Base-by-base conservation (phyloP, 139 green algal species). In the Monoraphidium neglectum region DNA sequence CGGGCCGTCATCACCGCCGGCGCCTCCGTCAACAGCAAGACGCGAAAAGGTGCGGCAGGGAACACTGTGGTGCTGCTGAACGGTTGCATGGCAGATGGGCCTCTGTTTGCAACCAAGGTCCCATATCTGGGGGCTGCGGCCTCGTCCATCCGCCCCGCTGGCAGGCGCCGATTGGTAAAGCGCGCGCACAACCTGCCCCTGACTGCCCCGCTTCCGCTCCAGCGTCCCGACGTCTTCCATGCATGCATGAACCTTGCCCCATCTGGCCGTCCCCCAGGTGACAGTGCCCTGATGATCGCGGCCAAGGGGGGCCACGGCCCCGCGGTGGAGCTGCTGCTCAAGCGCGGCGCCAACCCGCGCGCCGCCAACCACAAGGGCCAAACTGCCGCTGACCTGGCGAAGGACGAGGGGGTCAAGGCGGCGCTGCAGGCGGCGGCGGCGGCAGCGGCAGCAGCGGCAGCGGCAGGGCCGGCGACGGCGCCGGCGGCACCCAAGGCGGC, bases 31-130 rank as follows among this genome's bases (percentile, higher is more conserved):
- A 92, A 94, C 77, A 77, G 79, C 40, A 92, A 91, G 60, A 93
- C 66, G 0, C 82, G 87, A 38, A 95, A 93, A 64, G 92, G 91
- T 23, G 77, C 80, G n/a, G n/a, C n/a, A n/a, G n/a, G n/a, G n/a
- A n/a, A n/a, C n/a, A n/a, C n/a, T n/a, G n/a, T n/a, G n/a, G n/a
- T n/a, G n/a, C n/a, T n/a, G n/a, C n/a, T n/a, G n/a, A n/a, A n/a
- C n/a, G n/a, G n/a, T n/a, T n/a, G n/a, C n/a, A n/a, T n/a, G n/a
- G n/a, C n/a, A n/a, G n/a, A n/a, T n/a, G n/a, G n/a, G n/a, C n/a
- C n/a, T n/a, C n/a, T n/a, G n/a, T n/a, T n/a, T n/a, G n/a, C n/a
- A n/a, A n/a, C n/a, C n/a, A n/a, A n/a, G n/a, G n/a, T n/a, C n/a
- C n/a, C n/a, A n/a, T n/a, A n/a, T n/a, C n/a, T n/a, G n/a, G n/a